phyloP scores from a whole-genome alignment of 306 rosid genomes.

The Lathyrus sativus region DNA sequence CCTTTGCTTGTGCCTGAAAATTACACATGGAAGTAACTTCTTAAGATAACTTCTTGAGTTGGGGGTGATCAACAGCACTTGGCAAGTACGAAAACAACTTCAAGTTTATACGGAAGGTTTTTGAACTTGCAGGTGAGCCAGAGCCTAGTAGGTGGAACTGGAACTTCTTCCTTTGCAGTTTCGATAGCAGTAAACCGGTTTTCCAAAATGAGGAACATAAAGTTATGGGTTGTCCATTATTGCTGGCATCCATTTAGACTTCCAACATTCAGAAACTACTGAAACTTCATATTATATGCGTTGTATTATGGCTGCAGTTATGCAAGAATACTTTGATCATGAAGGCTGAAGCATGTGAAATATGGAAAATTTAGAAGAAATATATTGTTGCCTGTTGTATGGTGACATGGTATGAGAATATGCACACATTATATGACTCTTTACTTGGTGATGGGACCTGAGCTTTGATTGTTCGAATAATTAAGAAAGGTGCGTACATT shows the following conservation, averaged over 20 bases:
- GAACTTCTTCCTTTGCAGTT: constrained; percentile 36
- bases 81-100: constrained; percentile 23
- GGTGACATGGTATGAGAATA: neutral
- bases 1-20: constrained; percentile 6
- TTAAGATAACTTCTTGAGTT: neutral
- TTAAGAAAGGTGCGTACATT: neutral
- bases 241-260: neutral
- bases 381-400: neutral
- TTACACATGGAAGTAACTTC: constrained; percentile 14
- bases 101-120: constrained; percentile 22
- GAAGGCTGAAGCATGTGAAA: neutral
- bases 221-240: constrained; percentile 10
- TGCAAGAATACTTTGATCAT: neutral
- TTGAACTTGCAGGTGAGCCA: constrained; percentile 22
- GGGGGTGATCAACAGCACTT: constrained; percentile 5
- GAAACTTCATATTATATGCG: neutral
- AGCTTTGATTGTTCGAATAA: constrained; percentile 2
- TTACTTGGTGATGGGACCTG: neutral
- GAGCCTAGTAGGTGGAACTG: constrained; percentile 14
- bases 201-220: neutral
- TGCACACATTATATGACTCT: neutral
- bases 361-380: neutral
- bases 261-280: neutral
- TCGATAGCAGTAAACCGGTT: constrained; percentile 2
- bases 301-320: neutral